Conservation (phyloP, 352 stramenopile species). For the Phytophthora aleatoria region DNA sequence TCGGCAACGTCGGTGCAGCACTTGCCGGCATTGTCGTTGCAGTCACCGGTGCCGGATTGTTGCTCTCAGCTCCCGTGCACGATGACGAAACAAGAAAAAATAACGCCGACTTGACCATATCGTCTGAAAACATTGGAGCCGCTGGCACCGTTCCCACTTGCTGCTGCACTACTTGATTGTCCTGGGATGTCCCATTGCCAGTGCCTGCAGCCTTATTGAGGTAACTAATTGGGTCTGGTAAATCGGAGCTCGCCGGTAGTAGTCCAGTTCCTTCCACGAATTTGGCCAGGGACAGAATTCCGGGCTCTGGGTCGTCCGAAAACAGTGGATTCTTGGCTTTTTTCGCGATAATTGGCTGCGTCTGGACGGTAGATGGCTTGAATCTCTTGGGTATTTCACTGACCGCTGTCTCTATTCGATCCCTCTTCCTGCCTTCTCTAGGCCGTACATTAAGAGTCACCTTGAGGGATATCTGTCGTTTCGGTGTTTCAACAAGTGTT, state of each 20-base stretch:
- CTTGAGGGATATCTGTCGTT: constrained; percentile 36
- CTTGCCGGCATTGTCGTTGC: not conserved
- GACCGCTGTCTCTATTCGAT: not conserved
- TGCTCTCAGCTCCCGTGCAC: constrained; percentile 44
- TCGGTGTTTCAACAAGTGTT: constrained; percentile 1
- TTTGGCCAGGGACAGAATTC: constrained; percentile 42
- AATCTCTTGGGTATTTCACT: constrained; percentile 1
- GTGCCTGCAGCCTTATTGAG: constrained; percentile 32
- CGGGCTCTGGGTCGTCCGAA: constrained; percentile 50
- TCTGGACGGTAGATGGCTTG: not conserved
- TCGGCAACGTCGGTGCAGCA: constrained; percentile 2
- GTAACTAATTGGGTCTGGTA: constrained; percentile 73
- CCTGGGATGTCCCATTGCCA: constrained; percentile 1
- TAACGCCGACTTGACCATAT: constrained; percentile 62
- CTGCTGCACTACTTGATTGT: not conserved
- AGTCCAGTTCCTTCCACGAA: constrained; percentile 43
- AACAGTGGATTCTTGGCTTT: constrained; percentile 59
- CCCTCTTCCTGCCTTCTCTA: constrained; percentile 18
- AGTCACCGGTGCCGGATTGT: not conserved
- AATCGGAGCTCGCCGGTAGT: constrained; percentile 57
- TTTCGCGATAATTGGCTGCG: not conserved
- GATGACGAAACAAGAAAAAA: constrained; percentile 70
- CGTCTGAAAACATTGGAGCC: constrained; percentile 55
- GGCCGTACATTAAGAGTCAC: constrained; percentile 48
- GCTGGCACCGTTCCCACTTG: not conserved